phyloP scores from a whole-genome alignment of 768 basidiomycete genomes.

The Panaeolus papilionaceus region DNA sequence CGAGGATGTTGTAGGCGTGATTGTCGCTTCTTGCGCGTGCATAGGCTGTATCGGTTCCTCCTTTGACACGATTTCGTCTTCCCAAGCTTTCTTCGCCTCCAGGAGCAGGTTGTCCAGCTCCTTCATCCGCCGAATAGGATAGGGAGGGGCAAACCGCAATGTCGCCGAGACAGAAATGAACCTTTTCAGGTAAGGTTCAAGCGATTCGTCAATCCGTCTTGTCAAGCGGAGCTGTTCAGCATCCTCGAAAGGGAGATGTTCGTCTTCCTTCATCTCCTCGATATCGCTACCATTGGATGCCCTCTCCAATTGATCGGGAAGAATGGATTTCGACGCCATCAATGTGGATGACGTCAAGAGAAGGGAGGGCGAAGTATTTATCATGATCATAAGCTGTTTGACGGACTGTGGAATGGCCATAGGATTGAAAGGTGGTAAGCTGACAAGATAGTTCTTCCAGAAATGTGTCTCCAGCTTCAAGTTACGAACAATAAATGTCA shows the following conservation, averaged over 20 bases:
- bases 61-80: conserved; percentile 82
- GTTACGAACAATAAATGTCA: conserved; percentile 92
- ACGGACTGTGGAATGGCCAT: conserved; percentile 65
- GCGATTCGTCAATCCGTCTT: conserved; percentile 76
- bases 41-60: conserved; percentile 66
- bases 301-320: conserved; percentile 16
- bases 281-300: conserved; percentile 14
- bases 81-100: conserved; percentile 76
- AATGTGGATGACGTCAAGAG: conserved; percentile 25
- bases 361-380: conserved; percentile 28
- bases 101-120: conserved; percentile 83
- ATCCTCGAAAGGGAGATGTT: conserved; percentile 68
- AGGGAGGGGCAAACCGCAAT: conserved; percentile 90
- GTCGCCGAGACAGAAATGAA: conserved; percentile 96
- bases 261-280: conserved; percentile 17
- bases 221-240: conserved; percentile 74
- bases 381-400: conserved; percentile 34
- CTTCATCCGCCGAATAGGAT: conserved; percentile 87
- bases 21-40: conserved; percentile 50
- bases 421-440: conserved; percentile 66
- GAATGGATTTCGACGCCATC: conserved; percentile 22
- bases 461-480: conserved; percentile 92
- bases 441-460: conserved; percentile 91
- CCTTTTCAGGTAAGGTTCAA: conserved; percentile 84
- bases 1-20: conserved; percentile 38